Conservation (phyloP, 1,284 basidiomycete genomes). For the Irpex rosettiformis region DNA sequence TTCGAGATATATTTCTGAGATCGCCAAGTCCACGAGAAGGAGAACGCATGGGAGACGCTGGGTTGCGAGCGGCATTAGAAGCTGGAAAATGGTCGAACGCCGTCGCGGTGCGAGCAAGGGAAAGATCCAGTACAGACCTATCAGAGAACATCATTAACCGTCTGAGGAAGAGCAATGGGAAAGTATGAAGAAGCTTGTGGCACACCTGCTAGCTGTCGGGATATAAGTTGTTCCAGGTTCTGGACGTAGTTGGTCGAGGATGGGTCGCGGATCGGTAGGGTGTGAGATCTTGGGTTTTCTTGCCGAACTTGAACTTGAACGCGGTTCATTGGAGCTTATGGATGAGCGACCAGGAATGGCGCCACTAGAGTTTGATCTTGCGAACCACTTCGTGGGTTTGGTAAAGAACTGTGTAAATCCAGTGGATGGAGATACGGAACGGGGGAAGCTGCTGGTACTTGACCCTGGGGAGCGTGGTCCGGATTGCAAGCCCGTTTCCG, state of each 20-base stretch:
- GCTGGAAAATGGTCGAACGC: slow-evolving; percentile 40
- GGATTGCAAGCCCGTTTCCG: slow-evolving; percentile 21
- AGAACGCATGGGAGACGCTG: slow-evolving; percentile 37
- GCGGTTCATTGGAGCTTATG: slow-evolving; percentile 37
- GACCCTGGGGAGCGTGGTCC: slow-evolving; percentile 24
- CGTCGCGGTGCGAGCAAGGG: slow-evolving; percentile 43
- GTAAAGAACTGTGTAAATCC: slow-evolving; percentile 29
- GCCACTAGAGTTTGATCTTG: slow-evolving; percentile 26
- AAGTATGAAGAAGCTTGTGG: background rate
- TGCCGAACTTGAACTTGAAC: slow-evolving; percentile 48
- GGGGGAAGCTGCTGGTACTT: slow-evolving; percentile 19
- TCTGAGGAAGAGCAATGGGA: background rate
- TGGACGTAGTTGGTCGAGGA: slow-evolving; percentile 42
- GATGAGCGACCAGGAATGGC: slow-evolving; percentile 24
- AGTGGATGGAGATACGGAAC: slow-evolving; percentile 29
- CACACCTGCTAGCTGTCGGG: slow-evolving; percentile 2
- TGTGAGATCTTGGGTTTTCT: slow-evolving; percentile 78
- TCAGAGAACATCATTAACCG: background rate
- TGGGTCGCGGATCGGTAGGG: slow-evolving; percentile 75
- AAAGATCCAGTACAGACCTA: slow-evolving; percentile 69
- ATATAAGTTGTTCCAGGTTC: slow-evolving; percentile 21
- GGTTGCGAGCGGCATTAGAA: slow-evolving; percentile 27
- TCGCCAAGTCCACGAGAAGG: slow-evolving; percentile 48
- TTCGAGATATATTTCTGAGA: slow-evolving; percentile 62
- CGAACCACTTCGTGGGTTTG: slow-evolving; percentile 33